These are phyloP conservation scores for Curvularia sp. DNA, from an alignment of 2,329 filamentous ascomycete genomes.

Conservation along the genomic window DNA sequence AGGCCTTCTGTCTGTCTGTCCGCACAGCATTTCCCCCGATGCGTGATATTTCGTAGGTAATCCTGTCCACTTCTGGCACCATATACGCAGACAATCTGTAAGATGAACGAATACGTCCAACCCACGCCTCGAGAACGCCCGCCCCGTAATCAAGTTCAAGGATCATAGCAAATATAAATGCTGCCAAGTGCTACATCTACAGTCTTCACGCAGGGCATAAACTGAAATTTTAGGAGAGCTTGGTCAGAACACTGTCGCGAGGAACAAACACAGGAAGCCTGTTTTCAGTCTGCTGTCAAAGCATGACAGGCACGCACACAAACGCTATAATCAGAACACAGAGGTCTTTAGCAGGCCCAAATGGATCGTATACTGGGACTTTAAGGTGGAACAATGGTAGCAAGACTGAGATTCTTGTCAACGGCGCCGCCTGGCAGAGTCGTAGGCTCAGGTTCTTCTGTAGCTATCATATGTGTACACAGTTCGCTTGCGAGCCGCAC, in stretches of 20 bases:
- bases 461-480: no score
- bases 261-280: background rate
- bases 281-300: no score
- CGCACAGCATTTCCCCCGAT: background rate
- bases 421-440: no score
- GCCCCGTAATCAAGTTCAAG: background rate
- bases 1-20: background rate
- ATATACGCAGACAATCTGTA: background rate
- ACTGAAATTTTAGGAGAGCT: background rate
- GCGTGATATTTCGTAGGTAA: background rate
- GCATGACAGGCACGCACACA: background rate
- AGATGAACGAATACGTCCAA: background rate
- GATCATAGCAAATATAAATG: background rate
- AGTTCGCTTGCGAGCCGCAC: no score
- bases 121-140: background rate
- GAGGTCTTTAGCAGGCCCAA: no score
- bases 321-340: background rate
- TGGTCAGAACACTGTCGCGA: background rate
- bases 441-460: no score
- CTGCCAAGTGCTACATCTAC: background rate
- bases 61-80: no score
- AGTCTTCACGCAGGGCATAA: background rate
- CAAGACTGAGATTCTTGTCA: no score
- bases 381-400: no score
- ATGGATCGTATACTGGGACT: no score